A percentile compares a stretch with the other conserved stretches of the same genome.
These are phyloP conservation scores for Caloboletus firmus DNA, from an alignment of 1,284 basidiomycete genomes.

Conservation along the genomic window DNA sequence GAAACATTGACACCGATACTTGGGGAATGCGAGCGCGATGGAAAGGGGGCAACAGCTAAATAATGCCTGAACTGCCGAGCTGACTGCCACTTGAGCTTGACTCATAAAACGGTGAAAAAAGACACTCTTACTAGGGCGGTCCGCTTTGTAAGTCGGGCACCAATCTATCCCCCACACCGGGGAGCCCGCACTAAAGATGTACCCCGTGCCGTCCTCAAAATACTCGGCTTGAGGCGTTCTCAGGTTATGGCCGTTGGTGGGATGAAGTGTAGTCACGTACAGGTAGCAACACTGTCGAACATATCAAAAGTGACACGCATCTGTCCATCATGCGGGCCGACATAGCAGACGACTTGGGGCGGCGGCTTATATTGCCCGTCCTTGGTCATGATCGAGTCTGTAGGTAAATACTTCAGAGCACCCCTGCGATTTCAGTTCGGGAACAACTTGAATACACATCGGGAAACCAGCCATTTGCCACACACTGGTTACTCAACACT, in stretches of 20 bases:
- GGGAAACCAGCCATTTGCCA: slow-evolving; percentile 18
- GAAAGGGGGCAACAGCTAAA: slow-evolving; percentile 79
- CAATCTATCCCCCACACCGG: slow-evolving; percentile 88
- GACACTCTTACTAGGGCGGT: slow-evolving; percentile 51
- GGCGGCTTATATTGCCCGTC: slow-evolving; percentile 49
- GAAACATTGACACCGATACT: slow-evolving; percentile 54
- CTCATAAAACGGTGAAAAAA: background rate
- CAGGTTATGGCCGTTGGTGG: background rate
- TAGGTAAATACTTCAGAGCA: slow-evolving; percentile 58
- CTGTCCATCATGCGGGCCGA: slow-evolving; percentile 62
- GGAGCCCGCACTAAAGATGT: slow-evolving; percentile 80
- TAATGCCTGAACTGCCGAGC: slow-evolving; percentile 66
- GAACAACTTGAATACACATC: slow-evolving; percentile 3
- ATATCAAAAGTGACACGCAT: slow-evolving; percentile 47
- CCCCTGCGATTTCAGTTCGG: slow-evolving; percentile 41
- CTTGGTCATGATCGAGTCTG: slow-evolving; percentile 45
- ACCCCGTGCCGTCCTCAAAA: slow-evolving; percentile 42
- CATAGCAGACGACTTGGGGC: slow-evolving; percentile 57
- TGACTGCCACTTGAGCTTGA: slow-evolving; percentile 26
- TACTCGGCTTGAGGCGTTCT: slow-evolving; percentile 40
- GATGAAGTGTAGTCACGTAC: slow-evolving; percentile 53
- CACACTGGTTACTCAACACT: slow-evolving; percentile 51
- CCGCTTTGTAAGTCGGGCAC: slow-evolving; percentile 75
- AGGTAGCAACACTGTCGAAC: slow-evolving; percentile 56
- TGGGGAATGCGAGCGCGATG: slow-evolving; percentile 57